Percentiles rank a stretch among this genome's conserved stretches.
Evolutionary conservation across 257 asterid species (phyloP).

Genomic region (Prunella vulgaris): DNA sequence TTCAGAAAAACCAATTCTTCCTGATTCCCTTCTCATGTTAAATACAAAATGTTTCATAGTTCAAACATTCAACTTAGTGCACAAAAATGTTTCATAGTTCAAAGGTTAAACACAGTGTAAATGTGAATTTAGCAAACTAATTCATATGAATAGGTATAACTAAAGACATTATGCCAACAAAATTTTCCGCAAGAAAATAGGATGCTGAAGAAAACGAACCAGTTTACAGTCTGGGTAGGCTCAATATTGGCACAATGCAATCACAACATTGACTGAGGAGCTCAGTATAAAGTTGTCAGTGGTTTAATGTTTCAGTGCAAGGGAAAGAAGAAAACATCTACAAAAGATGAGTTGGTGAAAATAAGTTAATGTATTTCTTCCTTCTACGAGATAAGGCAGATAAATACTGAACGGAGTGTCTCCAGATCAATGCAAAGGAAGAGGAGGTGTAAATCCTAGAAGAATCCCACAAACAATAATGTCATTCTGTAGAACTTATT

Average conservation of each 20-base stretch:
- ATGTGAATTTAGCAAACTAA: slow-evolving; percentile 8
- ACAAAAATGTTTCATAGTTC: no score
- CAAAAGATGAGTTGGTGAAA: neutral
- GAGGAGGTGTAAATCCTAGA: neutral
- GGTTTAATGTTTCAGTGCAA: neutral
- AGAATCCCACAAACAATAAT: neutral
- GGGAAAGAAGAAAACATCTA: neutral
- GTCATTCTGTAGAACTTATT: neutral
- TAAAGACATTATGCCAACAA: neutral
- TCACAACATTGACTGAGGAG: neutral
- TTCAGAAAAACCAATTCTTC: slow-evolving; percentile 7
- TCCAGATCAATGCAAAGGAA: neutral
- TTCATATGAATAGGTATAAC: neutral
- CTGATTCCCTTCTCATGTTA: neutral
- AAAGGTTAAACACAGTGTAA: neutral
- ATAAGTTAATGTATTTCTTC: neutral
- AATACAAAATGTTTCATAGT: neutral
- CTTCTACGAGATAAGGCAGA: neutral
- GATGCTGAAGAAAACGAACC: neutral
- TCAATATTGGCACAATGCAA: neutral
- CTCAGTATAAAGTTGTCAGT: neutral
- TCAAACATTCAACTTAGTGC: neutral
- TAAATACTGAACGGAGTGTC: neutral
- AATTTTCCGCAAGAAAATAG: slow-evolving; percentile 2
- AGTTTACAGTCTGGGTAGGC: neutral